Percentiles rank a stretch among this genome's conserved stretches.
Conservation (phyloP, 192 early-diverging fungal genomes). For the Gryganskiella cystojenkinii region DNA sequence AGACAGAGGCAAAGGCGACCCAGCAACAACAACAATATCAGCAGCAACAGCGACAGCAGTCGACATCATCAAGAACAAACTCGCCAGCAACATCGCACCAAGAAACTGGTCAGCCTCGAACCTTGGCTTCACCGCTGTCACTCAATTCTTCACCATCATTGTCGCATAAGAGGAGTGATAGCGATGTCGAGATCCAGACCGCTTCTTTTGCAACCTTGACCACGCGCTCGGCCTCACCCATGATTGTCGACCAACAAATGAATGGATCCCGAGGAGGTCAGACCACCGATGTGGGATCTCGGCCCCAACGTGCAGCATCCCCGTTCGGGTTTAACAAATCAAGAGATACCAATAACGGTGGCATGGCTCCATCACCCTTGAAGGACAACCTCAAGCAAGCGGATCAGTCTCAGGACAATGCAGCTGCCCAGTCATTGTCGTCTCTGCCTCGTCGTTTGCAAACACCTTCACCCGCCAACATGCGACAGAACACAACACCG, state of each 20-base stretch:
- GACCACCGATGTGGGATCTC: too few species aligned
- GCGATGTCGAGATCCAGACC: conserved; percentile 48
- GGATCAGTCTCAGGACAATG: not conserved
- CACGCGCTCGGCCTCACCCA: conserved; percentile 33
- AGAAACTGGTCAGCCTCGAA: not conserved
- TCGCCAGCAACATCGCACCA: conserved; percentile 7
- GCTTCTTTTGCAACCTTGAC: conserved; percentile 31
- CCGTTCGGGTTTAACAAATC: conserved; percentile 4
- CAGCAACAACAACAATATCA: not conserved
- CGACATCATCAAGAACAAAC: not conserved
- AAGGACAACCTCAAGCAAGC: too few species aligned
- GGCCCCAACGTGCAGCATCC: conserved; percentile 18
- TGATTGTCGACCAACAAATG: conserved; percentile 16
- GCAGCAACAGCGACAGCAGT: not conserved
- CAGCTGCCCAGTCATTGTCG: conserved; percentile 19
- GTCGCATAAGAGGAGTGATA: conserved; percentile 24
- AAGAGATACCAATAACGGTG: not conserved
- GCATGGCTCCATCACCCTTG: not conserved
- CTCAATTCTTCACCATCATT: not conserved
- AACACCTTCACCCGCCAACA: conserved; percentile 25
- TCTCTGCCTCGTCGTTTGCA: conserved; percentile 44
- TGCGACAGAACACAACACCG: not conserved
- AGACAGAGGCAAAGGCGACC: not conserved
- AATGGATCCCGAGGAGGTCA: conserved; percentile 16
- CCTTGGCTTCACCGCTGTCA: conserved; percentile 6